Evolutionary conservation across 1,284 basidiomycete species (phyloP).

Genomic region (Exsudoporus floridanus): DNA sequence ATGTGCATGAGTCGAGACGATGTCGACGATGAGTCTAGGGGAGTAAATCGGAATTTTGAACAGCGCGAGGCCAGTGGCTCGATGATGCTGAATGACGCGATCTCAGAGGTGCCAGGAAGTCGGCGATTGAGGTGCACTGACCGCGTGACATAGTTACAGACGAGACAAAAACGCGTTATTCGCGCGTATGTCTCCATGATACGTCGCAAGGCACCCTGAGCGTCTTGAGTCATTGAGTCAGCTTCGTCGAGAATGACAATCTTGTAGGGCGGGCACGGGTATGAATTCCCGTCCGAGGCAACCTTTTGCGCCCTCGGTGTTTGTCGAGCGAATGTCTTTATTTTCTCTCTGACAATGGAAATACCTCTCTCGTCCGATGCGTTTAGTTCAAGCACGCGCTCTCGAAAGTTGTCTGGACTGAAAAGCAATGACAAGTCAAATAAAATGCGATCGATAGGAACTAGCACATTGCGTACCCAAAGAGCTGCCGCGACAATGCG

Average conservation of each 20-base stretch:
- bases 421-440: slow-evolving; percentile 2
- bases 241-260: slow-evolving; percentile 99
- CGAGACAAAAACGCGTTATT: slow-evolving; percentile 97
- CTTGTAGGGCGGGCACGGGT: slow-evolving; percentile 98
- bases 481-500: slow-evolving; percentile 90
- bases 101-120: slow-evolving; percentile 10
- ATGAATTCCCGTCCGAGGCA: slow-evolving; percentile 78
- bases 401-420: slow-evolving; percentile 92
- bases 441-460: neutral
- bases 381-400: slow-evolving; percentile 96
- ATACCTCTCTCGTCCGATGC: slow-evolving; percentile 99
- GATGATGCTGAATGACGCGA: slow-evolving; percentile 73
- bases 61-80: slow-evolving; percentile 98
- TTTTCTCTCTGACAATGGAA: slow-evolving; percentile 94
- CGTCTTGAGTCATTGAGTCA: slow-evolving; percentile 99
- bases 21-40: slow-evolving; percentile 80
- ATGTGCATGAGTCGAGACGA: slow-evolving; percentile 80
- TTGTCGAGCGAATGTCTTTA: slow-evolving; percentile 97
- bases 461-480: slow-evolving; percentile 63
- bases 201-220: slow-evolving; percentile 90
- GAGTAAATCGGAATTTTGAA: slow-evolving; percentile 98
- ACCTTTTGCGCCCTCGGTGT: slow-evolving; percentile 79
- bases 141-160: slow-evolving; percentile 99
- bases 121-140: slow-evolving; percentile 38
- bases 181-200: slow-evolving; percentile 99